Percentiles rank a stretch among this genome's conserved stretches.
phyloP scores from a whole-genome alignment of 2,329 filamentous ascomycete species.

The Epichloe festucae region DNA sequence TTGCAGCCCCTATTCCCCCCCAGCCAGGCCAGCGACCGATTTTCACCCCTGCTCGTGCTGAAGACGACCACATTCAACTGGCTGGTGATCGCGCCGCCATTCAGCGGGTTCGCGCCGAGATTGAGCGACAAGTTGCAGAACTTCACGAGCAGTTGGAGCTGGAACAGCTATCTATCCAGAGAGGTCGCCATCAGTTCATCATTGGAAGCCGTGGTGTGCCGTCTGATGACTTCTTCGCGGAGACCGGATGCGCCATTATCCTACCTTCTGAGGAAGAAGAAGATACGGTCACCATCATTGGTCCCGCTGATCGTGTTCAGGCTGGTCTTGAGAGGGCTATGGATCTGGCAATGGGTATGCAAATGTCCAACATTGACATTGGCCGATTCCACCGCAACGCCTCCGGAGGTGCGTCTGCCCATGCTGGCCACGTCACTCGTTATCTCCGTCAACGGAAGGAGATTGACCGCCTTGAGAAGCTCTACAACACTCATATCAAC shows the following conservation, averaged over 20 bases:
- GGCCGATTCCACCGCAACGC: constrained; percentile 65
- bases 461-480: constrained; percentile 67
- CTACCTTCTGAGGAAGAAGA: constrained; percentile 67
- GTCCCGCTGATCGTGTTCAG: constrained; percentile 60
- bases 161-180: constrained; percentile 70
- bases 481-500: constrained; percentile 78
- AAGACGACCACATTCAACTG: constrained; percentile 68
- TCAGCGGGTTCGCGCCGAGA: constrained; percentile 63
- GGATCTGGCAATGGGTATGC: constrained; percentile 78
- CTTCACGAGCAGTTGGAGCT: constrained; percentile 64
- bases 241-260: constrained; percentile 84
- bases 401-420: constrained; percentile 56
- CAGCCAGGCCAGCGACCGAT: constrained; percentile 50
- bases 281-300: constrained; percentile 74
- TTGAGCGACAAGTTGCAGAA: constrained; percentile 66
- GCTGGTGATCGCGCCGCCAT: constrained; percentile 76
- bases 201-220: constrained; percentile 71
- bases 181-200: constrained; percentile 87
- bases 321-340: constrained; percentile 71
- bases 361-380: constrained; percentile 71
- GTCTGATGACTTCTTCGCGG: constrained; percentile 72
- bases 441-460: constrained; percentile 76
- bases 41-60: constrained; percentile 55
- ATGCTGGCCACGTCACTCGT: constrained; percentile 75
- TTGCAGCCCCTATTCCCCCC: constrained; percentile 54